Evolutionary conservation across 805 yeast species (phyloP).

Genomic region (Metschnikowia baotianmanensis): DNA sequence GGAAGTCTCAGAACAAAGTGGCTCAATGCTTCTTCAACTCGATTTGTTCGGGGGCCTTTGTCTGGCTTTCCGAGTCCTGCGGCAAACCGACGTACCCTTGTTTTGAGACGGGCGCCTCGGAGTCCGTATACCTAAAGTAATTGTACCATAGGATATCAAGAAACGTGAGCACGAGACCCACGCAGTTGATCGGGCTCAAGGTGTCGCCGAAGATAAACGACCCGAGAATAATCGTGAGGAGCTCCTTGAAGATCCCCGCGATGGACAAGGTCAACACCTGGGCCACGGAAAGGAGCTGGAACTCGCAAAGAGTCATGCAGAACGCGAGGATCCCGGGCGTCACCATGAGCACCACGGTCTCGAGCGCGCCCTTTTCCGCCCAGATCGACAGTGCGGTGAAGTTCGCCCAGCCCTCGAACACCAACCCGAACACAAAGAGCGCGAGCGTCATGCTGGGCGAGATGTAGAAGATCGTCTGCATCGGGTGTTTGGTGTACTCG

Average conservation of each 20-base stretch:
- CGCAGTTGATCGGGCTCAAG: slow-evolving; percentile 60
- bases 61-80: slow-evolving; percentile 10
- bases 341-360: slow-evolving; percentile 57
- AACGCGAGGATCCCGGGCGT: slow-evolving; percentile 88
- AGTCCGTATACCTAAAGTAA: slow-evolving; percentile 47
- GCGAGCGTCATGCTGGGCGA: slow-evolving; percentile 79
- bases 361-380: slow-evolving; percentile 53
- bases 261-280: slow-evolving; percentile 83
- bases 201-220: slow-evolving; percentile 70
- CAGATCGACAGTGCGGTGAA: slow-evolving; percentile 60
- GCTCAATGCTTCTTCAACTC: slow-evolving; percentile 17
- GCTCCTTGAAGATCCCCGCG: slow-evolving; percentile 91
- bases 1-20: too few species aligned
- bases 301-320: slow-evolving; percentile 86
- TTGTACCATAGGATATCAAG: slow-evolving; percentile 84
- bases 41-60: slow-evolving; percentile 9
- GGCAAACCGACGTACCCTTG: slow-evolving; percentile 11
- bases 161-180: slow-evolving; percentile 75
- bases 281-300: slow-evolving; percentile 74
- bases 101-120: slow-evolving; percentile 10
- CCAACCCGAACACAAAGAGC: slow-evolving; percentile 58
- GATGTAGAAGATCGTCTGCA: slow-evolving; percentile 76
- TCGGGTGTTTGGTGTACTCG: slow-evolving; percentile 65
- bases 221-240: slow-evolving; percentile 75
- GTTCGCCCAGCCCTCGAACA: slow-evolving; percentile 63